Conservation (phyloP, 305 asterid genomes). For the Ilex paraguariensis region DNA sequence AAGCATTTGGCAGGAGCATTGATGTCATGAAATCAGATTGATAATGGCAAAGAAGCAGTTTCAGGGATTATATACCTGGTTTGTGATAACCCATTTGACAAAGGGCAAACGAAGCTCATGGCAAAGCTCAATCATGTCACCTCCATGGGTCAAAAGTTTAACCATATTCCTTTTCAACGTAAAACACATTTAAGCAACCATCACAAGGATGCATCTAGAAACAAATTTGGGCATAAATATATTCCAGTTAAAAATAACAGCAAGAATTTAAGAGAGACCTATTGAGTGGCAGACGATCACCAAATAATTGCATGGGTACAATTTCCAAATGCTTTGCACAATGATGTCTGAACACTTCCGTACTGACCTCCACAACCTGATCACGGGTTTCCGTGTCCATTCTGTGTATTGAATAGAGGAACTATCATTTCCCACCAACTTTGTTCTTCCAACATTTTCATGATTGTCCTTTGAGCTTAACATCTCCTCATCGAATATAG, state of each 20-base stretch:
- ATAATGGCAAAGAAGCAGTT: too few relatives aligned
- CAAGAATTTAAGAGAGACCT: slow-evolving; percentile 39
- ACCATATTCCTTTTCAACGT: slow-evolving; percentile 51
- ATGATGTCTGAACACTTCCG: slow-evolving; percentile 65
- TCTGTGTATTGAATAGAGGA: slow-evolving; percentile 55
- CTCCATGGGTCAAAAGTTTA: slow-evolving; percentile 82
- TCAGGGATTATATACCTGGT: slow-evolving; percentile 45
- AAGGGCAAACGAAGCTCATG: slow-evolving; percentile 89
- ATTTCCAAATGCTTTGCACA: slow-evolving; percentile 92
- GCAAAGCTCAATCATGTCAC: slow-evolving; percentile 92
- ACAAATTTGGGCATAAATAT: background rate
- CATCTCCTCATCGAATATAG: slow-evolving; percentile 73
- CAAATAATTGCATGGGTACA: slow-evolving; percentile 68
- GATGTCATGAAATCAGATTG: background rate
- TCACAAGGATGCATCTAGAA: slow-evolving; percentile 14
- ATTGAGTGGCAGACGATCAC: slow-evolving; percentile 48
- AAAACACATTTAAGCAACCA: slow-evolving; percentile 13
- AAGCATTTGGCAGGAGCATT: slow-evolving; percentile 7
- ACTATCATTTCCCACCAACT: slow-evolving; percentile 48
- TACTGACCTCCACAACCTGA: slow-evolving; percentile 53
- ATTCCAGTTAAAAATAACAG: slow-evolving; percentile 7
- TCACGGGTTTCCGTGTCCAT: slow-evolving; percentile 67
- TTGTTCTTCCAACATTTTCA: slow-evolving; percentile 52
- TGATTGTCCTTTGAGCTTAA: slow-evolving; percentile 39
- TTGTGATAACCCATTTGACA: slow-evolving; percentile 65